Evolutionary conservation across 441 rosid genomes (phyloP), one percentile per base, ranked within the genome.

Genomic region (Cnidoscolus chayamansa): DNA sequence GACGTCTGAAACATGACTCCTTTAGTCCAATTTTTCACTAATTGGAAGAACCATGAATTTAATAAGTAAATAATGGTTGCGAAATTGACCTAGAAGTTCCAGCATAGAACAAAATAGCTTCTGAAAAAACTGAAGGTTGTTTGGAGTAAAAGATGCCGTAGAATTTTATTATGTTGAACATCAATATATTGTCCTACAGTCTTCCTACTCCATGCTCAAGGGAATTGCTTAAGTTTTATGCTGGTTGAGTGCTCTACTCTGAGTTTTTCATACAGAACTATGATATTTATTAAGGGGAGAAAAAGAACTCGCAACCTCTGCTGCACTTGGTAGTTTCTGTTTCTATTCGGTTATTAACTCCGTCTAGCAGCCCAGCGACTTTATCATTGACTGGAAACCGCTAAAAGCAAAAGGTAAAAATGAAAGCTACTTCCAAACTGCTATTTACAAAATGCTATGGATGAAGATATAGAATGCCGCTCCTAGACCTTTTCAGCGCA

Each of bases 391-490:
- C 15, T 37, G 3, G 17, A 31, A 65, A 49, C 43, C n/a, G 40
- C 70, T 66, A 47, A 65, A 65, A 19, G 35, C 35, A 48, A 20
- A 65, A 20, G 17, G 10, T 54, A 54, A 7, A 54, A 65, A 43
- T 40, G 31, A 45, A 65, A 65, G 30, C 69, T 50, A 31, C 35
- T 11, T 68, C 35, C 20, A 43, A 43, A 57, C 49, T 45, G 43
- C 40, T 20, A 63, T 30, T 48, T n/a, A 32, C 58, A 60, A 10
- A 68, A 55, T 12, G 17, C 45, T 3, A 5, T 13, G 37, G 51
- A 54, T 53, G 2, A 49, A 67, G 40, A 58, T 59, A 59, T 11
- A 59, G 43, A 59, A 59, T 4, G 17, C 25, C 9, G 13, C 67
- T 17, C 11, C 32, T 8, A n/a, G 11, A 63, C 15, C 6, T 43